Evolutionary conservation across 2,329 filamentous ascomycete genomes (phyloP).

Genomic region (Aciculosporium take): DNA sequence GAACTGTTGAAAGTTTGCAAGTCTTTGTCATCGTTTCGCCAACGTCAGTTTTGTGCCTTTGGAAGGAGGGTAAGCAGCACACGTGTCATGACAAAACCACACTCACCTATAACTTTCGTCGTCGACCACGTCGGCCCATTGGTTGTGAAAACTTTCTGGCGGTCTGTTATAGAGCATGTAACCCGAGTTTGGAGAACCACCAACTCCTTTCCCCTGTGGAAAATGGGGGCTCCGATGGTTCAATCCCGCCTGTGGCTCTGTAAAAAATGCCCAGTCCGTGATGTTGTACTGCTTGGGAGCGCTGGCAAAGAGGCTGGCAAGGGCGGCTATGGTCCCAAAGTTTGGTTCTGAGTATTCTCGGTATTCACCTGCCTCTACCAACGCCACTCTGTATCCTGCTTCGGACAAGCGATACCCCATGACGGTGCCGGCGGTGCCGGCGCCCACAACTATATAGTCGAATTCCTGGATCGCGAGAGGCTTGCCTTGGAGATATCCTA

Average conservation of each 20-base stretch:
- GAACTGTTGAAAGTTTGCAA: not conserved
- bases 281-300: not conserved
- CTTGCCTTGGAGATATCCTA: not conserved
- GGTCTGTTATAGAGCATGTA: too few relatives aligned
- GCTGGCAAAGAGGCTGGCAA: not conserved
- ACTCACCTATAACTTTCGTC: not conserved
- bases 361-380: not conserved
- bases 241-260: too few relatives aligned
- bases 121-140: not conserved
- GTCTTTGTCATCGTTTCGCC: too few relatives aligned
- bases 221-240: too few relatives aligned
- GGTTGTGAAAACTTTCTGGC: not conserved
- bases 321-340: not conserved
- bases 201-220: too few relatives aligned
- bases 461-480: not conserved
- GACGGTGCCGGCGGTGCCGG: conserved; percentile 43
- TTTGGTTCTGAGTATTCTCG: not conserved
- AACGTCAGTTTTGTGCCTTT: not conserved
- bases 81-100: not conserved
- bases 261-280: too few relatives aligned
- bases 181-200: too few relatives aligned
- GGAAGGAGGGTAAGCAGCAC: not conserved
- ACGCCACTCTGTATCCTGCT: not conserved
- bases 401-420: not conserved
- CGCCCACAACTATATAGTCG: conserved; percentile 51